phyloP scores from a whole-genome alignment of 2,329 filamentous ascomycete genomes.

The Lasiodiplodia sp. region DNA sequence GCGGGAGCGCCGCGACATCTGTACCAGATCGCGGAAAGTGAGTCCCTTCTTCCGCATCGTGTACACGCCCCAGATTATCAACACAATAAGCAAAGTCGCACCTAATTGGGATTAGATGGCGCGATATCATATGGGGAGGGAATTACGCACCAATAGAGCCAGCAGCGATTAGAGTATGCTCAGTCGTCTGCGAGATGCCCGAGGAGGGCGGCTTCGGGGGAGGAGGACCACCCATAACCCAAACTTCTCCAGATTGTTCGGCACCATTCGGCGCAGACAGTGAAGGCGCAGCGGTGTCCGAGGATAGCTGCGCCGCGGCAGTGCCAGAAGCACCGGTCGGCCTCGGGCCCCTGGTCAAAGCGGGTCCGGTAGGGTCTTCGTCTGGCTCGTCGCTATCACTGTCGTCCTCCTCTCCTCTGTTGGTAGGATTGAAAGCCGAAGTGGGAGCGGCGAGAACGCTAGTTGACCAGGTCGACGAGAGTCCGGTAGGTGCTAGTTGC shows the following conservation, averaged over 20 bases:
- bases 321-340: constrained; percentile 1
- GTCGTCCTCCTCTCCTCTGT: constrained; percentile 2
- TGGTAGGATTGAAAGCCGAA: background rate
- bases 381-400: background rate
- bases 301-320: background rate
- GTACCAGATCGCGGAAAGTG: constrained; percentile 34
- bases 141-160: constrained; percentile 47
- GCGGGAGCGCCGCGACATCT: constrained; percentile 16
- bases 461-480: constrained; percentile 7
- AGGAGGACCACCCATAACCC: constrained; percentile 28
- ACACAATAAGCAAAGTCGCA: constrained; percentile 48
- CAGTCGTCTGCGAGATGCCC: constrained; percentile 46
- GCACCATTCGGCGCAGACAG: background rate
- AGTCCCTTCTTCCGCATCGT: constrained; percentile 49
- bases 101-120: constrained; percentile 35
- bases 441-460: background rate
- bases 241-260: constrained; percentile 12
- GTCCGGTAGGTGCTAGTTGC: background rate
- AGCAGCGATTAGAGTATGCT: constrained; percentile 50
- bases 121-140: background rate
- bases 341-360: background rate
- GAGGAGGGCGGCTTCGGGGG: constrained; percentile 32
- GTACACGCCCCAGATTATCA: constrained; percentile 45
- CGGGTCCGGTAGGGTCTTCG: background rate
- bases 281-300: background rate